These are phyloP conservation scores for Geranomyces variabilis DNA, from an alignment of 192 early-diverging fungal species.

Conservation along the genomic window DNA sequence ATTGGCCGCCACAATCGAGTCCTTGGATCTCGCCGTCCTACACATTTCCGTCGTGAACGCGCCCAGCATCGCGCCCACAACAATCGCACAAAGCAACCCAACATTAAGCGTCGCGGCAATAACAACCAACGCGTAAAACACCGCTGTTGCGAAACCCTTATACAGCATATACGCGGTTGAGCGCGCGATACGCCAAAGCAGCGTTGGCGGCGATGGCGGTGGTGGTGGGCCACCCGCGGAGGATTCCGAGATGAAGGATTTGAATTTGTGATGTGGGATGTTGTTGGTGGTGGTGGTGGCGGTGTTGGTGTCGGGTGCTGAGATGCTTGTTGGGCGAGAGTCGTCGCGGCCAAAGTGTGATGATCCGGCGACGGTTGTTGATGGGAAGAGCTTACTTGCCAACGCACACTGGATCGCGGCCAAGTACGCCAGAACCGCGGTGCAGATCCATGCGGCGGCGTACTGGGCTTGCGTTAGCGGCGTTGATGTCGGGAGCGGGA, in stretches of 20 bases:
- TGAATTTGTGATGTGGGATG: background rate
- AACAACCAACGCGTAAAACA: background rate
- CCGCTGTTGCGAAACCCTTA: background rate
- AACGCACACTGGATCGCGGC: conserved; percentile 1
- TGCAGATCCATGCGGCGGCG: background rate
- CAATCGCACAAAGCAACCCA: conserved; percentile 2
- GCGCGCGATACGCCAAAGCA: background rate
- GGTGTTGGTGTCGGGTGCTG: background rate
- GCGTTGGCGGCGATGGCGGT: background rate
- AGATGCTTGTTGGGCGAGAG: too few species aligned
- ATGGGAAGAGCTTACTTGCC: background rate
- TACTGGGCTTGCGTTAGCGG: background rate
- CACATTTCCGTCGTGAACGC: background rate
- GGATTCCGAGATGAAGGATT: conserved; percentile 2
- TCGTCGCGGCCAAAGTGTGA: background rate
- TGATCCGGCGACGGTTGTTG: background rate
- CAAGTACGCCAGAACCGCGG: background rate
- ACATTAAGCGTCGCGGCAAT: conserved; percentile 1
- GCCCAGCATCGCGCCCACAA: conserved; percentile 2
- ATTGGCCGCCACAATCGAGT: too few species aligned
- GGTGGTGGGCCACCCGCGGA: background rate
- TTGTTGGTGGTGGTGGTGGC: background rate
- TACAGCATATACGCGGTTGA: background rate
- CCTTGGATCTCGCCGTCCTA: too few species aligned
- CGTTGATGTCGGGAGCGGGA: background rate